Evolutionary conservation across 1,284 basidiomycete species (phyloP).

Genomic region (Coniferiporia weirii): DNA sequence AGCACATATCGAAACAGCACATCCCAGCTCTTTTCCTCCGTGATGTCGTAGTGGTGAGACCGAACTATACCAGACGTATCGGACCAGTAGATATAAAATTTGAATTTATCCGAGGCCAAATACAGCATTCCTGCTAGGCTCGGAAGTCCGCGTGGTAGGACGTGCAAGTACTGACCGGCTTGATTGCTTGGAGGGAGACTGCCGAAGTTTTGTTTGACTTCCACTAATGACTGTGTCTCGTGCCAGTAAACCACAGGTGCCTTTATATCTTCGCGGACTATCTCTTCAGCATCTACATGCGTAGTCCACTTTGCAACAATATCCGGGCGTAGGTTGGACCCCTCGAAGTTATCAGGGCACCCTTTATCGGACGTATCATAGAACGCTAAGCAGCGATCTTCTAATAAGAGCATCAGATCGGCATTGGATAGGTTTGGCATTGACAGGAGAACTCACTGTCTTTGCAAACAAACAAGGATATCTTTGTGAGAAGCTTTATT

Average conservation of each 20-base stretch:
- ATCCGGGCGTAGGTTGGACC: not conserved
- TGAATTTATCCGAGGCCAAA: not conserved
- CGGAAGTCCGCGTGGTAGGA: not conserved
- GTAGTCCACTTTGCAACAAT: not conserved
- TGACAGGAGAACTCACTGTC: not conserved
- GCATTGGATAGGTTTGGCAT: not conserved
- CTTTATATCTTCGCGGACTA: not conserved
- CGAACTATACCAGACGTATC: not conserved
- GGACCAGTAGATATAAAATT: not conserved
- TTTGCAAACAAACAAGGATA: not conserved
- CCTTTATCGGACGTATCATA: not conserved
- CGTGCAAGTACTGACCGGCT: not conserved
- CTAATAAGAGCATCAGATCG: not conserved
- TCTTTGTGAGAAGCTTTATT: not conserved
- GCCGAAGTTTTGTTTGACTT: not conserved
- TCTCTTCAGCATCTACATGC: not conserved
- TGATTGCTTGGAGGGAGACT: not conserved
- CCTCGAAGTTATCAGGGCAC: not conserved
- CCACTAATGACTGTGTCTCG: not conserved
- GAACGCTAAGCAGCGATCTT: not conserved
- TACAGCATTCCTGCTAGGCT: not conserved
- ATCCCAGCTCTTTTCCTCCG: not conserved
- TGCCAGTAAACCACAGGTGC: not conserved
- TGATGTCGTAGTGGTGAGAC: not conserved
- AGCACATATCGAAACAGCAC: not conserved